Base-by-base conservation (phyloP, 179 eudicot species). In the Vitellaria paradoxa region DNA sequence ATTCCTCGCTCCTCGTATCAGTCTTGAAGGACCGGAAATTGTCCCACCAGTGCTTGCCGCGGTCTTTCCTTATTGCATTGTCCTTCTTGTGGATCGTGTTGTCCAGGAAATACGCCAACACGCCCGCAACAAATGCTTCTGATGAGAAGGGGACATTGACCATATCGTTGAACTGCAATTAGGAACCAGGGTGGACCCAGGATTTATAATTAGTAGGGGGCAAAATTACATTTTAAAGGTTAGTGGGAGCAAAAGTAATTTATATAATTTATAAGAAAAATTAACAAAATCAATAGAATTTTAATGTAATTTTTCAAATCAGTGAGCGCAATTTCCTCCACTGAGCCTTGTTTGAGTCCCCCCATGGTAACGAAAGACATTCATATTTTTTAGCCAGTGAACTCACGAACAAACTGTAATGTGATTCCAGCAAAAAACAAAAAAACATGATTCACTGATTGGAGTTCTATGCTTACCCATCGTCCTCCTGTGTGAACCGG, bases 41-140 rank as follows among this genome's bases (percentile, higher is more conserved):
- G 81, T 88, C 97, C 97, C 94, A 92, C 94, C 94, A 92, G 55
- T 87, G 94, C 73, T 86, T 87, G 20, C 97, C 97, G 72, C 94
- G 75, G 78, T 92, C 97, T 74, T 85, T 87, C 68, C 92, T 85
- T 21, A 84, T 73, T 0, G 82, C 20, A 21, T 77, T 50, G 17
- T 88, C 92, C 65, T 81, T 87, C 53, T 85, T 77, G 77, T 87
- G 89, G 11, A 92, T 69, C 0, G 97, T 92, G 79, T 88, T 90
- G 87, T 92, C 97, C 30, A 92, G 79, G 83, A 92, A 90, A 68
- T 85, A 92, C 26, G 89, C 97, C 74, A 92, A 81, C 3, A 92
- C 15, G 0, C 87, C 89, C 0, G 94, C 97, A 13, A 92, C 94
- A 84, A 90, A 88, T n/a, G 94, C 91, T 77, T 90, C 89, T 56